Evolutionary conservation across 2,329 filamentous ascomycete genomes (phyloP).

Genomic region (Pseudogymnoascus sp.): DNA sequence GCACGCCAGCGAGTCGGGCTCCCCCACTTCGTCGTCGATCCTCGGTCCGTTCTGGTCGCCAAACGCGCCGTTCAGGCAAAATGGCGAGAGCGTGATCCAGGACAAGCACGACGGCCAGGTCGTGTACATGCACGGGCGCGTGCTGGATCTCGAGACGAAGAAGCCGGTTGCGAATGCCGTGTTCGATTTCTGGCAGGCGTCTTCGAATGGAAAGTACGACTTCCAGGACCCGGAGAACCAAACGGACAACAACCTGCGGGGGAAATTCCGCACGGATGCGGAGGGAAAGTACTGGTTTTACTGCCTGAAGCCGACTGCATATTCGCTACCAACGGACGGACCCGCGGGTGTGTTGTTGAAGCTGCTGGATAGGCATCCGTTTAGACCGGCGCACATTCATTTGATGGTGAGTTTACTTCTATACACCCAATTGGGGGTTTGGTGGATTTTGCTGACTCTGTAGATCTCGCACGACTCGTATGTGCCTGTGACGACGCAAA

Average conservation of each 20-base stretch:
- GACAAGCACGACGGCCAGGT: slow-evolving; percentile 51
- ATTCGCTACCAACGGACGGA: slow-evolving; percentile 61
- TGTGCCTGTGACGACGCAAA: slow-evolving; percentile 63
- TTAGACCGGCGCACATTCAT: slow-evolving; percentile 51
- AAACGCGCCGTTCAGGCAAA: slow-evolving; percentile 62
- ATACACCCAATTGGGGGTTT: background rate
- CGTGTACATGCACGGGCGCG: slow-evolving; percentile 61
- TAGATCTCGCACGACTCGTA: slow-evolving; percentile 51
- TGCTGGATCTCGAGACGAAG: slow-evolving; percentile 57
- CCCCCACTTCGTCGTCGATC: slow-evolving; percentile 67
- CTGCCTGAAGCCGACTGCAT: slow-evolving; percentile 67
- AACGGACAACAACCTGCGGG: slow-evolving; percentile 64
- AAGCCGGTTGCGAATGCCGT: slow-evolving; percentile 59
- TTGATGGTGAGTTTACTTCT: slow-evolving; percentile 33
- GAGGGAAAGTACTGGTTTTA: slow-evolving; percentile 67
- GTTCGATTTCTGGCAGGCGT: slow-evolving; percentile 73
- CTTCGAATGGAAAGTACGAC: slow-evolving; percentile 68
- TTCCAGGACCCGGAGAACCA: slow-evolving; percentile 68
- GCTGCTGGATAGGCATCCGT: slow-evolving; percentile 46
- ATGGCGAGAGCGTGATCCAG: slow-evolving; percentile 60
- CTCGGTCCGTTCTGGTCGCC: slow-evolving; percentile 74
- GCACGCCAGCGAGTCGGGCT: slow-evolving; percentile 52
- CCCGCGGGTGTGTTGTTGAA: slow-evolving; percentile 44
- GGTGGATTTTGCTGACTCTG: slow-evolving; percentile 34
- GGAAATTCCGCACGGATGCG: slow-evolving; percentile 65